phyloP scores from a whole-genome alignment of 73 alveolate genomes.

The Durusdinium trenchii region DNA sequence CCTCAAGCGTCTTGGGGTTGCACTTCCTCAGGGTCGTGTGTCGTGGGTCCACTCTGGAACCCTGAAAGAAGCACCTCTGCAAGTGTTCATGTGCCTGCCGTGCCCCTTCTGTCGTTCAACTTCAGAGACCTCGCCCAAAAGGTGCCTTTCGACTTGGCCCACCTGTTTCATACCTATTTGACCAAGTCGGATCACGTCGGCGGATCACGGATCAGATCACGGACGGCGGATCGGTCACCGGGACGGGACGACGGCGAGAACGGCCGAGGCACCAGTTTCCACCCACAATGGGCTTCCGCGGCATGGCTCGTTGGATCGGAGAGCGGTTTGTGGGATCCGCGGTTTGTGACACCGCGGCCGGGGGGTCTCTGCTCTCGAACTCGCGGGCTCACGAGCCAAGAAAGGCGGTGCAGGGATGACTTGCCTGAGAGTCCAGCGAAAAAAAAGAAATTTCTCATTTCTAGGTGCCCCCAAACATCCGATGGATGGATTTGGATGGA shows the following conservation, averaged over 20 bases:
- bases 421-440: not conserved
- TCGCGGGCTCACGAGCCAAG: conserved; percentile 70
- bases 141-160: too few species aligned
- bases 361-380: conserved; percentile 30
- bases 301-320: conserved; percentile 43
- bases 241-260: not conserved
- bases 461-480: too few species aligned
- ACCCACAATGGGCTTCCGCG: conserved; percentile 86
- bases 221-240: not conserved
- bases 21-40: conserved; percentile 37
- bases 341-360: too few species aligned
- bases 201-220: not conserved
- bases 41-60: too few species aligned
- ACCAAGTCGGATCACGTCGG: not conserved
- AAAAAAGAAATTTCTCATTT: not conserved
- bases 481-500: not conserved
- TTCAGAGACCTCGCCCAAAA: too few species aligned
- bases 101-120: too few species aligned
- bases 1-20: conserved; percentile 92
- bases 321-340: conserved; percentile 17
- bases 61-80: too few species aligned
- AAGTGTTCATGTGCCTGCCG: too few species aligned
- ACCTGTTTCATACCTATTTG: too few species aligned
- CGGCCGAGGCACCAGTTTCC: conserved; percentile 55
- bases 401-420: not conserved